Percentiles rank a stretch among this genome's conserved stretches.
Conservation (phyloP, 2,329 filamentous ascomycete species). For the Diaporthe helianthi region DNA sequence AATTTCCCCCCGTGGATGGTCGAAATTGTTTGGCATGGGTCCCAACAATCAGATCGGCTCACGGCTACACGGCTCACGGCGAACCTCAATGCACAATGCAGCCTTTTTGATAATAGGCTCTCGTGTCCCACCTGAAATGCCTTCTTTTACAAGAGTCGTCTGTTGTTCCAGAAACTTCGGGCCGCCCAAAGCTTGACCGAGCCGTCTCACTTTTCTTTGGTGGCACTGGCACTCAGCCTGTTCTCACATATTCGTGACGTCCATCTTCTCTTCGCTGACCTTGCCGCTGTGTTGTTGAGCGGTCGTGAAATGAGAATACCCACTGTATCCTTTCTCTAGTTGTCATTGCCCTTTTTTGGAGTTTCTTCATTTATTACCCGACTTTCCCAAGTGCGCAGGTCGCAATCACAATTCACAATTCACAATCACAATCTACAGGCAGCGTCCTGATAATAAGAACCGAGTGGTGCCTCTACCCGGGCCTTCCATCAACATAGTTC, state of each 20-base stretch:
- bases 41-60: slow-evolving; percentile 26
- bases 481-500: slow-evolving; percentile 6
- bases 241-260: slow-evolving; percentile 1
- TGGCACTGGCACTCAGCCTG: neutral
- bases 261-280: slow-evolving; percentile 12
- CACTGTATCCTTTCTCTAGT: slow-evolving; percentile 28
- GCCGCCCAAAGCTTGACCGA: slow-evolving; percentile 21
- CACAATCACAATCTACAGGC: slow-evolving; percentile 25
- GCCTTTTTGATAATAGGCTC: slow-evolving; percentile 29
- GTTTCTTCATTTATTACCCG: slow-evolving; percentile 10
- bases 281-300: slow-evolving; percentile 2
- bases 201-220: slow-evolving; percentile 8
- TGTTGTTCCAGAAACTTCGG: slow-evolving; percentile 14
- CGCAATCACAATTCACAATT: slow-evolving; percentile 27
- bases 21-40: slow-evolving; percentile 29
- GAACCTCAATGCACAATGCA: slow-evolving; percentile 25
- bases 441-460: slow-evolving; percentile 19
- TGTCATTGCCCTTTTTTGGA: slow-evolving; percentile 22
- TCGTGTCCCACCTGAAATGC: slow-evolving; percentile 18
- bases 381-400: slow-evolving; percentile 7
- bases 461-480: slow-evolving; percentile 27
- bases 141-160: slow-evolving; percentile 5
- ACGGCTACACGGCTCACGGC: slow-evolving; percentile 25
- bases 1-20: slow-evolving; percentile 2
- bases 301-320: slow-evolving; percentile 26